These are phyloP conservation scores for Enterocytospora artemiae DNA, from an alignment of 371 early-diverging fungal species.

Conservation along the genomic window DNA sequence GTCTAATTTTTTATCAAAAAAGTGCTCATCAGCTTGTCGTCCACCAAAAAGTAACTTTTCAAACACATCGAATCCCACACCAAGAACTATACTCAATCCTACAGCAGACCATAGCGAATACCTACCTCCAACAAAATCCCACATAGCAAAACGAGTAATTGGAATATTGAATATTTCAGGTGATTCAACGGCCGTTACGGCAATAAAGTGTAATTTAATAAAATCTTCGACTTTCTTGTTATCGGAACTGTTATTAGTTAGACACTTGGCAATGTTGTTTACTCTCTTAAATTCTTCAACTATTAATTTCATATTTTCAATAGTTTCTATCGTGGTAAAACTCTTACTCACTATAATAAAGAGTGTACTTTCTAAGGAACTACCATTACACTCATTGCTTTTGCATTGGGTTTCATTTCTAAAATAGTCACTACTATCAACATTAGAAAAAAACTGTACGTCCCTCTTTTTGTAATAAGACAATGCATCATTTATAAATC, in stretches of 20 bases:
- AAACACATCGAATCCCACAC: constrained; percentile 87
- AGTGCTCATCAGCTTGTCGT: constrained; percentile 87
- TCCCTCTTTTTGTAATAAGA: constrained; percentile 67
- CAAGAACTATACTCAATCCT: constrained; percentile 82
- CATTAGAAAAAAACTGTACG: constrained; percentile 88
- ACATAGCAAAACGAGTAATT: constrained; percentile 92
- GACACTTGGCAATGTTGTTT: too few species aligned
- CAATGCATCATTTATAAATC: constrained; percentile 90
- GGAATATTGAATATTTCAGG: constrained; percentile 75
- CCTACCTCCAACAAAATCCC: constrained; percentile 99
- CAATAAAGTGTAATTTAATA: constrained; percentile 80
- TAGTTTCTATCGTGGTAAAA: constrained; percentile 94
- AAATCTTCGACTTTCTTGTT: constrained; percentile 62
- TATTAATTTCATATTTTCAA: constrained; percentile 84
- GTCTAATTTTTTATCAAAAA: constrained; percentile 62
- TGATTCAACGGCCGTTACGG: constrained; percentile 80
- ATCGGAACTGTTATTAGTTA: too few species aligned
- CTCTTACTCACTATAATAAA: constrained; percentile 95
- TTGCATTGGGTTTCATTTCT: constrained; percentile 57
- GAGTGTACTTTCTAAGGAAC: constrained; percentile 76
- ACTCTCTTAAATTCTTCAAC: constrained; percentile 44
- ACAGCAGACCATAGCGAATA: constrained; percentile 97
- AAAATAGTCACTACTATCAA: constrained; percentile 76
- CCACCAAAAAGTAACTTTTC: constrained; percentile 76
- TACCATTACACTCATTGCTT: constrained; percentile 71